Conservation (phyloP, 1,139 yeast species). For the Arxiozyma telluris region DNA sequence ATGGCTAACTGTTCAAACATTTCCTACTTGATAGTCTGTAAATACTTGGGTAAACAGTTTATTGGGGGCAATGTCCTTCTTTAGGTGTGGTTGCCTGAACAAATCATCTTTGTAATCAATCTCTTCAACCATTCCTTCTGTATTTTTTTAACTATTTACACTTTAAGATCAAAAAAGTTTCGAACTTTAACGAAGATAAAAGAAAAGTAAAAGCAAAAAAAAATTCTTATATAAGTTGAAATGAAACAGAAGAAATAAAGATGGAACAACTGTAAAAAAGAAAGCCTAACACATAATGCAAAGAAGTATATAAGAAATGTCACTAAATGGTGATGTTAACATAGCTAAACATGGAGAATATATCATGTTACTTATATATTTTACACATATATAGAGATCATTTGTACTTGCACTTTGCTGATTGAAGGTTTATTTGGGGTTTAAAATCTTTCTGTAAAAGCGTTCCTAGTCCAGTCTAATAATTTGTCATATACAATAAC, state of each 20-base stretch:
- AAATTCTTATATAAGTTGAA: too few species aligned
- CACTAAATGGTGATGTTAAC: background rate
- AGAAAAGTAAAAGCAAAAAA: too few species aligned
- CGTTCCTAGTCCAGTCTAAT: slow-evolving; percentile 48
- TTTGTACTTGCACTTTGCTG: too few species aligned
- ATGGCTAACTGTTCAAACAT: slow-evolving; percentile 52
- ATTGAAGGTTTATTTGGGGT: background rate
- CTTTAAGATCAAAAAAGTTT: background rate
- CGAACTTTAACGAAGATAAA: background rate
- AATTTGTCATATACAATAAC: slow-evolving; percentile 57
- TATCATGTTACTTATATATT: too few species aligned
- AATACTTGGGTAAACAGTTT: too few species aligned
- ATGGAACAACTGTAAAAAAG: background rate
- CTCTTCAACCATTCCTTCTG: too few species aligned
- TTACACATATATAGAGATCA: too few species aligned
- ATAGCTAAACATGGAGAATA: background rate
- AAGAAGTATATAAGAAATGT: too few species aligned
- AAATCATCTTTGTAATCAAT: background rate
- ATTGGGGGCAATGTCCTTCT: background rate
- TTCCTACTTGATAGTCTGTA: background rate
- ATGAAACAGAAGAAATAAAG: background rate
- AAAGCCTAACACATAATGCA: too few species aligned
- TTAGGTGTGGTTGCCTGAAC: background rate
- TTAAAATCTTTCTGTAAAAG: slow-evolving; percentile 36
- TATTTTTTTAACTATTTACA: too few species aligned